Conservation (phyloP, 768 basidiomycete genomes). For the Lactarius quietus region DNA sequence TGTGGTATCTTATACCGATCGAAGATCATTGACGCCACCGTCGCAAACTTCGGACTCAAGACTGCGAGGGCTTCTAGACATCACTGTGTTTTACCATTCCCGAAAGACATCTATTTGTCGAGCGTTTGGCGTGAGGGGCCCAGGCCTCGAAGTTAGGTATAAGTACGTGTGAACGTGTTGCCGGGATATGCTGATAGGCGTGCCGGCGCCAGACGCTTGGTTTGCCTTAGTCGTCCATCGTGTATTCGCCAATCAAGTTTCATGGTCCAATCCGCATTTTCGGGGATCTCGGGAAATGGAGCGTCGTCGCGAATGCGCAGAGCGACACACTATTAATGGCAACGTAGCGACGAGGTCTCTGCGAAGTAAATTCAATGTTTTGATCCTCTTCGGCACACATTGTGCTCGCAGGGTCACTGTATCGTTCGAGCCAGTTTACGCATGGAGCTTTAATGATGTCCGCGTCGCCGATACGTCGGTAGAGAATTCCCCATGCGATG, state of each 20-base stretch:
- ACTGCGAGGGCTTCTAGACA: too few species aligned
- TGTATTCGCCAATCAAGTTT: too few species aligned
- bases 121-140: not conserved
- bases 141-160: too few species aligned
- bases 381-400: not conserved
- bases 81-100: not conserved
- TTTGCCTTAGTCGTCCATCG: too few species aligned
- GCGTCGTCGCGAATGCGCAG: not conserved
- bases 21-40: too few species aligned
- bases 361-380: not conserved
- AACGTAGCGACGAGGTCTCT: not conserved
- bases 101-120: not conserved
- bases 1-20: too few species aligned
- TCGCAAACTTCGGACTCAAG: too few species aligned
- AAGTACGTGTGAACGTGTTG: too few species aligned
- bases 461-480: not conserved
- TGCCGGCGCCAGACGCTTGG: too few species aligned
- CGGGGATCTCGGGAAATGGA: not conserved
- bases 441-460: not conserved
- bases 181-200: too few species aligned
- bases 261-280: not conserved
- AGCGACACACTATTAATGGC: not conserved
- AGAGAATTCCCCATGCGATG: not conserved
- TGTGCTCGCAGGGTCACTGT: not conserved
- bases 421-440: not conserved